Base-by-base conservation (phyloP, 306 rosid genomes). In the Quercus berberidifolia region DNA sequence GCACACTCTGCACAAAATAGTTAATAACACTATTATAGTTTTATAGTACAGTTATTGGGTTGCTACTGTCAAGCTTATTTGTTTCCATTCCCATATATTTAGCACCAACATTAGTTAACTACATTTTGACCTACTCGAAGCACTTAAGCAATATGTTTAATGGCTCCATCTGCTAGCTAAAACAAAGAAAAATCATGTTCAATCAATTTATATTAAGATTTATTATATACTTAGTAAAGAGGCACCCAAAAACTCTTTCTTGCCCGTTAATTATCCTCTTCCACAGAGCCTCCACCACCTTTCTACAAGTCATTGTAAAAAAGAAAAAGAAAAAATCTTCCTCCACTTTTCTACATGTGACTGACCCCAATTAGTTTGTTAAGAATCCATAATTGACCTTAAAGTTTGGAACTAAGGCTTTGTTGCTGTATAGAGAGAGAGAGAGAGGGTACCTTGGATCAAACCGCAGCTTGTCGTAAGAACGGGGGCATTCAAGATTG, bases 381-480 rank as follows among this genome's bases (percentile, higher is more conserved):
- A 38, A 38, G 46, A 38, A 38, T 38, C 11, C 46, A 38, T 8
- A 38, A 38, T 11, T 38, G 46, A 38, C 46, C 54, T 49, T 49
- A 49, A 49, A 49, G 54, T 49, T 49, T 49, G 54, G 15, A 49
- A 49, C 17, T 49, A 49, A 49, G 54, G 54, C 54, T 49, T 49
- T 49, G 54, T 49, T 12, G 54, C 15, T 49, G 54, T 38, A 38
- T 8, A 38, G 65, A 31, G 69, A 25, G 71, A 76, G 19, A 28
- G 58, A 75, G 74, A 38, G 69, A 73, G 72, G 59, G 58, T 75
- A 93, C 99, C 99, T 93, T n/a, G 99, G 98, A 88, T 96, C 94
- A 81, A 96, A 93, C 51, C 88, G 98, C 85, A 96, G 89, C 89
- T 83, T 96, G 85, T 93, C 98, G 80, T 96, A 96, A 55, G 99